Conservation (phyloP, 139 green algal genomes). For the Nannochloris sp. region DNA sequence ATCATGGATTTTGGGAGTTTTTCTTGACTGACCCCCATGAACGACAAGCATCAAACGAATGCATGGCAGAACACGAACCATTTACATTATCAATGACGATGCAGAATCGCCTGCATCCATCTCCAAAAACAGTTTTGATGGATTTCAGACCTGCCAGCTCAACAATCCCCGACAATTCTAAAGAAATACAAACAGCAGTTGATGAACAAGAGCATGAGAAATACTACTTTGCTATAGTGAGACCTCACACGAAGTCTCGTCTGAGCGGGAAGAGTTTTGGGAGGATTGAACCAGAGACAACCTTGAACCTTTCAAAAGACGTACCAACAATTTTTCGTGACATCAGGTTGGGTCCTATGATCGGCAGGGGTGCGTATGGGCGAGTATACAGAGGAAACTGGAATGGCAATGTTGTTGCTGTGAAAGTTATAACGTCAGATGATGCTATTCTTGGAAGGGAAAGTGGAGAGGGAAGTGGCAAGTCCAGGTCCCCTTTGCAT, state of each 20-base stretch:
- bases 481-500: not conserved
- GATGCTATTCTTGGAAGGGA: constrained; percentile 1
- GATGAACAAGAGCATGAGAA: not conserved
- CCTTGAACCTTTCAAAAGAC: constrained; percentile 12
- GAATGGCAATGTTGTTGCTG: constrained; percentile 60
- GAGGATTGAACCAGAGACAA: not conserved
- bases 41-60: not conserved
- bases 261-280: not conserved
- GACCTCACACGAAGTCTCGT: not conserved
- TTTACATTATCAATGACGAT: constrained; percentile 12
- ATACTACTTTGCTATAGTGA: not conserved
- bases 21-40: not conserved
- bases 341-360: constrained; percentile 54
- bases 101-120: not conserved
- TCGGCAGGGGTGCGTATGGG: constrained; percentile 53
- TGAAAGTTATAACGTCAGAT: constrained; percentile 61
- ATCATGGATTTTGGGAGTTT: constrained; percentile 26
- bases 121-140: not conserved
- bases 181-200: no score
- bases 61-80: constrained; percentile 3
- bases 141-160: constrained; percentile 13
- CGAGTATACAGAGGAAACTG: constrained; percentile 50
- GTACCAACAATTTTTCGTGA: constrained; percentile 33
- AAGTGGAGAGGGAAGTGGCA: constrained; percentile 4
- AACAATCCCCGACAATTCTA: no score